Evolutionary conservation across 2,329 filamentous ascomycete species (phyloP).

Genomic region (Xylaria sp.): DNA sequence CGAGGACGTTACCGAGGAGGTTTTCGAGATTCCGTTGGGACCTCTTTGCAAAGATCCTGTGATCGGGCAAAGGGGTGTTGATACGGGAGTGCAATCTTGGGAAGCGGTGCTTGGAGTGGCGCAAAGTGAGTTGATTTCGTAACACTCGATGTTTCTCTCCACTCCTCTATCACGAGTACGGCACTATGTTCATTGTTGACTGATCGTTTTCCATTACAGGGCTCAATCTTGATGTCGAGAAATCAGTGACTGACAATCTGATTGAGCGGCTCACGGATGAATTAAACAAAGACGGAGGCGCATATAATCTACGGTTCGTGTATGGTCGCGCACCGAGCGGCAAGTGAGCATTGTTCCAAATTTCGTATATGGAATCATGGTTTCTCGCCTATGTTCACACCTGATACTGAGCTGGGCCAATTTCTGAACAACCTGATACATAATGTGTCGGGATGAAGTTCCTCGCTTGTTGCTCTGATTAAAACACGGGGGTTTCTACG

Average conservation of each 20-base stretch:
- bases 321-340: not conserved
- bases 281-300: not conserved
- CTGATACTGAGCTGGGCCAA: not conserved
- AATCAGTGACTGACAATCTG: not conserved
- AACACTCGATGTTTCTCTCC: not conserved
- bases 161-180: not conserved
- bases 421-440: not conserved
- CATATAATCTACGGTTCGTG: conserved; percentile 2
- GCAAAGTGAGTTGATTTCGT: not conserved
- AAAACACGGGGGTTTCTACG: not conserved
- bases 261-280: conserved; percentile 1
- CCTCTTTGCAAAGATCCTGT: not conserved
- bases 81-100: not conserved
- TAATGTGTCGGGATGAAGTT: not conserved
- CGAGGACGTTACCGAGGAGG: conserved; percentile 1
- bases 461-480: not conserved
- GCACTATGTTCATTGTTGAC: not conserved
- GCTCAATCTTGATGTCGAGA: not conserved
- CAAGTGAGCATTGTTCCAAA: not conserved
- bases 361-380: not conserved
- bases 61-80: not conserved
- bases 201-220: not conserved
- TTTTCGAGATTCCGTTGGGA: conserved; percentile 4
- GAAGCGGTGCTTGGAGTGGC: not conserved
- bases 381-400: not conserved